A percentile compares a stretch with the other conserved stretches of the same genome.
Evolutionary conservation across 1,284 basidiomycete species (phyloP).

Genomic region (Microstroma glucosiphilum): DNA sequence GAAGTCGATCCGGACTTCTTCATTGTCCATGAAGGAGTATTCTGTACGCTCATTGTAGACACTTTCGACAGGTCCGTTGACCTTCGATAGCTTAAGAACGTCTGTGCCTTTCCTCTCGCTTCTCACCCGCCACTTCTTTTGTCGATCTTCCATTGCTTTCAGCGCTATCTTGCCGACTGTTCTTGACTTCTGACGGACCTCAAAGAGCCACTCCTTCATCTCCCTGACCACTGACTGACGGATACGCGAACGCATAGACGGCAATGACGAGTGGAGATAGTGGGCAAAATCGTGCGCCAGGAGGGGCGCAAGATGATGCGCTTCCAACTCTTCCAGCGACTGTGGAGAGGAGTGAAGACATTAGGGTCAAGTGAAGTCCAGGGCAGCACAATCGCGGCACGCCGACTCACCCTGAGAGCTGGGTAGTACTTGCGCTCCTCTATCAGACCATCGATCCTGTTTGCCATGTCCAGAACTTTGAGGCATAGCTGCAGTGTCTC

Average conservation of each 20-base stretch:
- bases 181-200: conserved; percentile 81
- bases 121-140: conserved; percentile 68
- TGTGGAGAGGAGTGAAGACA: conserved; percentile 17
- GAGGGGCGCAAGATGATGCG: conserved; percentile 73
- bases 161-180: conserved; percentile 81
- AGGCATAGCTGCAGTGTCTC: conserved; percentile 88
- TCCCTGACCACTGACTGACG: conserved; percentile 88
- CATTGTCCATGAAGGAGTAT: conserved; percentile 85
- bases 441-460: conserved; percentile 87
- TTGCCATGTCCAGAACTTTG: conserved; percentile 86
- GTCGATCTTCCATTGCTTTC: conserved; percentile 79
- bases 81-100: conserved; percentile 62
- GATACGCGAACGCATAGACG: conserved; percentile 79
- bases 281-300: conserved; percentile 88
- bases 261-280: conserved; percentile 81
- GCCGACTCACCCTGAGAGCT: conserved; percentile 65
- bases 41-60: conserved; percentile 91
- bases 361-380: conserved; percentile 4
- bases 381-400: conserved; percentile 13
- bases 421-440: conserved; percentile 87
- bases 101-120: conserved; percentile 35
- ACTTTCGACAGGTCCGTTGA: conserved; percentile 89
- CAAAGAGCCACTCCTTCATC: conserved; percentile 93
- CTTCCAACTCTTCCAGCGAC: conserved; percentile 61
- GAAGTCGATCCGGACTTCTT: conserved; percentile 82